Base-by-base conservation (phyloP, 805 yeast species). In the Zygosaccharomyces pseudorouxii region DNA sequence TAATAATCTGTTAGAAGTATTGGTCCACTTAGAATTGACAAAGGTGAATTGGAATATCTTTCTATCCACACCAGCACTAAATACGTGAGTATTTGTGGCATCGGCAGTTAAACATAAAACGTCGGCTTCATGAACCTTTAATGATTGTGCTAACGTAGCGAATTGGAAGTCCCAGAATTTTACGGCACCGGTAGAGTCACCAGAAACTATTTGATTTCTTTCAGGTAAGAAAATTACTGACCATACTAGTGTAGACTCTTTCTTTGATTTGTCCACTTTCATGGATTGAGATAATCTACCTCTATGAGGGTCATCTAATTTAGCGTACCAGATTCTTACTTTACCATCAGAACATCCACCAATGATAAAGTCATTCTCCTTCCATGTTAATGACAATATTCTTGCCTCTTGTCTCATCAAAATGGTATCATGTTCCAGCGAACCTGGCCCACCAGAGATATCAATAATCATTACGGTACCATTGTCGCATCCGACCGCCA, bases 331-430 rank as follows among this genome's bases (percentile, higher is more conserved):
- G 40, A 86, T 81, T 63, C 97, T 79, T 31, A 93, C 76, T 61
- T 87, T 78, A 19, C 96, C 99, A 67, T 93, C 98, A 1, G 97
- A 87, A 67, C 98, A 93, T 10, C 99, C 99, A 43, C 97, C 97
- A 35, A 89, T 79, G 30, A 93, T 70, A 52, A 74, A 70, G 6
- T 78, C 78, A 55, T 83, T 75, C 16, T 75, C 77, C 50, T 77
- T 77, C 95, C 96, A 93, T 47, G 86, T 77, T 37, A 93, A 65
- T 47, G 88, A 77, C 59, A 93, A 72, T 1, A 93, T 84, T 64
- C 97, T 76, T 41, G 89, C 78, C 47, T 84, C 89, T 63, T 87
- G 95, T 69, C 96, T 78, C 67, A 86, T 93, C 52, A 93, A 74
- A 45, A 89, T 80, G 23, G 76, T 69, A 49, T 78, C 84, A 64